A percentile compares a stretch with the other conserved stretches of the same genome.
These are phyloP conservation scores for Collybiopsis luxurians DNA, from an alignment of 768 basidiomycete species.

Conservation along the genomic window DNA sequence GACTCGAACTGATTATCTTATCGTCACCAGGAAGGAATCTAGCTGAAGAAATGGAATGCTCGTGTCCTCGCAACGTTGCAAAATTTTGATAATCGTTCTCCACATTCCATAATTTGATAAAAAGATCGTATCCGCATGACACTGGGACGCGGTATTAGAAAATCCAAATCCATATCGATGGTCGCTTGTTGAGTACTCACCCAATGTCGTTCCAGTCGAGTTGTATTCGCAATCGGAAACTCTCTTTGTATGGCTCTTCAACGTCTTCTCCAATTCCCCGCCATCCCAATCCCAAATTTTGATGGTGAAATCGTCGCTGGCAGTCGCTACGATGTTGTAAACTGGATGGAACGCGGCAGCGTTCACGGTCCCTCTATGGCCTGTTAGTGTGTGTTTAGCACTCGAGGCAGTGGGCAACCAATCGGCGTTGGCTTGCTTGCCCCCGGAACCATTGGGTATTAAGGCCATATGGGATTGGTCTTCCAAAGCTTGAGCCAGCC, in stretches of 20 bases:
- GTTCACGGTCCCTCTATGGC: constrained; percentile 57
- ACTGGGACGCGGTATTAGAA: constrained; percentile 4
- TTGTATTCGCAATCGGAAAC: constrained; percentile 72
- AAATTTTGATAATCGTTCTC: constrained; percentile 24
- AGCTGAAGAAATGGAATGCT: constrained; percentile 69
- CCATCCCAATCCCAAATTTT: constrained; percentile 84
- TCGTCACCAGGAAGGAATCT: constrained; percentile 71
- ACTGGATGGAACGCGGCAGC: constrained; percentile 66
- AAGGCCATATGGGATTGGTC: constrained; percentile 36
- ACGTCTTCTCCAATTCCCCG: constrained; percentile 70
- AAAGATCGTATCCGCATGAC: constrained; percentile 23
- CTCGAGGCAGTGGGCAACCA: constrained; percentile 56
- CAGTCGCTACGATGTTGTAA: constrained; percentile 64
- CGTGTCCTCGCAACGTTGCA: constrained; percentile 55
- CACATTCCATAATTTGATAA: constrained; percentile 40
- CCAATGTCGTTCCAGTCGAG: constrained; percentile 60
- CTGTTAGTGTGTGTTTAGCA: constrained; percentile 41
- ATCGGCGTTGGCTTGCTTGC: constrained; percentile 36
- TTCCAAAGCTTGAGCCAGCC: constrained; percentile 46
- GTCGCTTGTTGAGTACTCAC: constrained; percentile 36
- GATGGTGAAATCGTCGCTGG: constrained; percentile 66
- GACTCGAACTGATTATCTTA: constrained; percentile 62
- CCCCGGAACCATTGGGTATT: constrained; percentile 23
- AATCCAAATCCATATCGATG: neutral
- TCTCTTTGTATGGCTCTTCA: constrained; percentile 72